phyloP scores from a whole-genome alignment of 2,329 filamentous ascomycete species.

The Dothideomycetes sp. region DNA sequence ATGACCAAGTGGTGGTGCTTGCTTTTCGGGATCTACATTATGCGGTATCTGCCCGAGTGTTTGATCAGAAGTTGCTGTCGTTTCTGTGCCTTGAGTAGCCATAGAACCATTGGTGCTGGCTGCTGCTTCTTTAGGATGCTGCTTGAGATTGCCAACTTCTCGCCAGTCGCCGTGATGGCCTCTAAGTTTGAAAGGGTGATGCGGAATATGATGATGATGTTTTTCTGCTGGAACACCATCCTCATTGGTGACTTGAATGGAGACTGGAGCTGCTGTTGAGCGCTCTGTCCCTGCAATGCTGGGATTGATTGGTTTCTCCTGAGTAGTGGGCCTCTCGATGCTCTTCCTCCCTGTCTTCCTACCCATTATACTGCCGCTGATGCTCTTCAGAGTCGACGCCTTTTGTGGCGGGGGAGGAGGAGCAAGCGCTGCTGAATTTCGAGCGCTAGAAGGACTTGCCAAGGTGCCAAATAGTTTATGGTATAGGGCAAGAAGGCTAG shows the following conservation, averaged over 20 bases:
- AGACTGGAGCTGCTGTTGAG: slow-evolving; percentile 41
- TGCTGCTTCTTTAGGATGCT: slow-evolving; percentile 8
- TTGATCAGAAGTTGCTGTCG: too few relatives aligned
- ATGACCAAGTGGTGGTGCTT: slow-evolving; percentile 28
- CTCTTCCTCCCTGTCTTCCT: slow-evolving; percentile 37
- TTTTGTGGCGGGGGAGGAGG: slow-evolving; percentile 16
- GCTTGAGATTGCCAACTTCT: slow-evolving; percentile 6
- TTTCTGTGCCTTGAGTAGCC: too few relatives aligned
- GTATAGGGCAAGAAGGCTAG: slow-evolving; percentile 75
- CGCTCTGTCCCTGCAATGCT: slow-evolving; percentile 14
- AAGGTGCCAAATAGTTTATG: slow-evolving; percentile 64
- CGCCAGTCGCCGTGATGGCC: slow-evolving; percentile 11
- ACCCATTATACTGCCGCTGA: slow-evolving; percentile 73
- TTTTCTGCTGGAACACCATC: slow-evolving; percentile 26
- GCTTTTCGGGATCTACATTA: slow-evolving; percentile 23
- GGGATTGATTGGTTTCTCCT: slow-evolving; percentile 12
- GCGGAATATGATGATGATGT: slow-evolving; percentile 25
- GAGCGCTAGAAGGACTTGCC: slow-evolving; percentile 37
- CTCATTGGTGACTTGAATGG: slow-evolving; percentile 68
- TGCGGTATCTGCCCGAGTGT: slow-evolving; percentile 28
- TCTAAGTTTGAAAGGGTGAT: slow-evolving; percentile 22
- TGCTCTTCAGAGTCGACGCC: slow-evolving; percentile 28
- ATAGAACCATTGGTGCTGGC: slow-evolving; percentile 7
- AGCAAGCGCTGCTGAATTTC: slow-evolving; percentile 12
- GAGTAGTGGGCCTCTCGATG: slow-evolving; percentile 29